Base-by-base conservation (phyloP, 73 alveolate genomes). In the Tetrahymena elliotti region DNA sequence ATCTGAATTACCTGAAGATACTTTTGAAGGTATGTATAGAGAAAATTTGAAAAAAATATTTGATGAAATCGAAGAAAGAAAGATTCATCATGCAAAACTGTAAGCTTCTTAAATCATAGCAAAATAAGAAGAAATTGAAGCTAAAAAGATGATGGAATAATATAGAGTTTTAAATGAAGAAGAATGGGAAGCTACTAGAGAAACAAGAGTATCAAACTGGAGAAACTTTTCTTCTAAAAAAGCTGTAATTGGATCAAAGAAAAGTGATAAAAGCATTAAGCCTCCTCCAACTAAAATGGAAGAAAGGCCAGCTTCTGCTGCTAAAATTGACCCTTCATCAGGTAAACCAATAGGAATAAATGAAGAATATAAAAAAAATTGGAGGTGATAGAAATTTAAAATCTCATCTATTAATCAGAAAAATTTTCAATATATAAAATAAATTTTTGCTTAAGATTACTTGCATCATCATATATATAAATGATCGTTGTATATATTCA, bases 171-270 rank as follows among this genome's bases (percentile, higher is more conserved):
- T 92, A 83, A 98, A 97, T 68, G 99, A 99, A 96, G 99, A 99
- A 83, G 99, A 98, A 47, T 99, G 99, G 99, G 99, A 98, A 93
- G 97, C 96, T 35, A 97, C 97, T 41, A 95, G 99, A 94, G 99
- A 99, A 96, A 97, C 97, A 93, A 97, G 99, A 94, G 99, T 98
- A 13, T 96, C 97, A 92, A 95, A 96, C 68, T 99, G 99, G 99
- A 97, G 99, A 97, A 96, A 96, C 53, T 99, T 99, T 93, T 96
- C 97, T 53, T 96, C 95, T 35, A 97, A 98, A 96, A 96, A 97
- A 94, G 95, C 96, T 34, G 95, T 92, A 3, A 94, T 94, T 88
- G 96, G 96, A 15, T 84, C 96, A 27, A 94, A 94, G 33, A 84
- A 94, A 68, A 68, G 88, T 24, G 88, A 68, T 68, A 68, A 68